Evolutionary conservation across 345 rosid species (phyloP).

Genomic region (Schrenkiella parvula): DNA sequence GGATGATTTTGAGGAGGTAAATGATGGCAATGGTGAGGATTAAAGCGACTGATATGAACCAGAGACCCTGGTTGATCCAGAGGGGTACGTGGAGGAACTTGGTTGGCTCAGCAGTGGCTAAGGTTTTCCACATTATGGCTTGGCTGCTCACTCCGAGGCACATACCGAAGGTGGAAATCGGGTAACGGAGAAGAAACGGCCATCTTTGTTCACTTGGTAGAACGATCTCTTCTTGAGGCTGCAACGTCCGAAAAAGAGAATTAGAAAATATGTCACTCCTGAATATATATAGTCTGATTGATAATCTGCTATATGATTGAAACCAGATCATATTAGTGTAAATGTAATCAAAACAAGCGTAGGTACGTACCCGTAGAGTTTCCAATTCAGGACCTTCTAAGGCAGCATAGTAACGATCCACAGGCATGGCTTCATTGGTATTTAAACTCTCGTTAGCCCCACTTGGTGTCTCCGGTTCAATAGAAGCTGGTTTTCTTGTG

Average conservation of each 20-base stretch:
- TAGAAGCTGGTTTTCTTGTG: constrained; percentile 41
- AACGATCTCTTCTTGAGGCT: constrained; percentile 64
- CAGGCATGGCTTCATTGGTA: constrained; percentile 44
- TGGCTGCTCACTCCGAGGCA: constrained; percentile 89
- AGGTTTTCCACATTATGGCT: constrained; percentile 75
- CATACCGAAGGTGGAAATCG: constrained; percentile 74
- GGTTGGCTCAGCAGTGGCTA: constrained; percentile 56
- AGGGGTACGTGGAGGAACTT: constrained; percentile 54
- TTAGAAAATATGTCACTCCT: not conserved
- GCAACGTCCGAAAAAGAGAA: not conserved
- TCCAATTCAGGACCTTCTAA: constrained; percentile 81
- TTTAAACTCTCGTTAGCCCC: not conserved
- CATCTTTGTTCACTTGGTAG: constrained; percentile 68
- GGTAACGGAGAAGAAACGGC: constrained; percentile 78
- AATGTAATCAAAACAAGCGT: not conserved
- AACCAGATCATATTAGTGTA: not conserved
- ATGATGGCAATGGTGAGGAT: constrained; percentile 35
- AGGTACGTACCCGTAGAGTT: constrained; percentile 51
- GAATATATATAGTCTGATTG: too few relatives aligned
- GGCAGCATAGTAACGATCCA: constrained; percentile 75
- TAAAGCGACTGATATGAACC: constrained; percentile 57
- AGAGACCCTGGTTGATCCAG: constrained; percentile 41
- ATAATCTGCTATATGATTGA: not conserved
- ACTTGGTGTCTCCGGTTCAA: constrained; percentile 33
- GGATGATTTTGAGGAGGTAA: constrained; percentile 53